Evolutionary conservation across 331 rosid genomes (phyloP), one percentile per base, ranked within the genome.

Genomic region (Malus hybrid): DNA sequence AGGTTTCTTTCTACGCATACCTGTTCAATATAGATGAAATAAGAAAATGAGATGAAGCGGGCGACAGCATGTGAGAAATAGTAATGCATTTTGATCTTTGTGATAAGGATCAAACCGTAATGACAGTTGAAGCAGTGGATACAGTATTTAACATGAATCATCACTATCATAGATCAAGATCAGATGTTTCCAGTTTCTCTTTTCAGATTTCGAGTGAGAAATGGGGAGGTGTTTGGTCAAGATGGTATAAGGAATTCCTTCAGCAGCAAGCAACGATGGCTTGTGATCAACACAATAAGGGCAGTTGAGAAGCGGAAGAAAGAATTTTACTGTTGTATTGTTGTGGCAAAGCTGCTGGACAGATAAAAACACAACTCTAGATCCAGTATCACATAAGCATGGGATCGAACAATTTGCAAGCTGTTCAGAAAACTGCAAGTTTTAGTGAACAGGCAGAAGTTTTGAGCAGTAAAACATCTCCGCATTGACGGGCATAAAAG

Each of bases 1-100:
- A 27, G 69, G 63, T 74, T 66, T 42, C 5, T 42, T 73, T 76
- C 88, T 83, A 67, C 83, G 85, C 46, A 42, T 56, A 34, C 89
- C 90, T 89, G 90, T 77, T 75, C 54, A 80, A 50, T 34, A 68
- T 34, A 78, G 81, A 81, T 20, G 77, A 68, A 66, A 67, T 56
- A 69, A 79, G 67, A 5, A 74, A 57, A 73, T 2, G 28, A 63
- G 72, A 48, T 33, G 50, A 73, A 57, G 13, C 11, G 63, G 44
- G 33, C 60, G 54, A 44, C 33, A 32, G 46, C n/a, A 22, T 66
- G 79, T 50, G 42, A 46, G 44, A 39, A 67, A 65, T 27, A 70
- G 4, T 22, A 73, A 27, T 61, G 71, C 18, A 61, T 13, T 19
- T 27, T 14, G 62, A 77, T 15, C 46, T 7, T 63, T 31, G n/a